Percentiles rank a stretch among this genome's conserved stretches.
phyloP scores from a whole-genome alignment of 495 filamentous ascomycete species.

The Aspergillus avenaceus region DNA sequence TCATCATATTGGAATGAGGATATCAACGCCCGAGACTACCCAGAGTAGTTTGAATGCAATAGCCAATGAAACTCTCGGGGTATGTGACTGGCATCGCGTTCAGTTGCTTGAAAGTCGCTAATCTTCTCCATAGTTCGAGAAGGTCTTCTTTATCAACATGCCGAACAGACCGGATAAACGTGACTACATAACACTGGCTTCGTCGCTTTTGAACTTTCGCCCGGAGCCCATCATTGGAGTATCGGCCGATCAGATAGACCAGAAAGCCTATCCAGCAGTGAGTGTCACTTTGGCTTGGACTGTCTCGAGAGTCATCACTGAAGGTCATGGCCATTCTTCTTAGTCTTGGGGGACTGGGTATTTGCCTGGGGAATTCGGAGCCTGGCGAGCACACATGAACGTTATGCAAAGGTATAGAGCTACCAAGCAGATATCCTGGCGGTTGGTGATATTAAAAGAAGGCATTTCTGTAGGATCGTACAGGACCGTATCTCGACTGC shows the following conservation, averaged over 20 bases:
- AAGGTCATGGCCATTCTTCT: not conserved
- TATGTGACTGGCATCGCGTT: not conserved
- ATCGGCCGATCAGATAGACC: not conserved
- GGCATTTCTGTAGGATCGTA: not conserved
- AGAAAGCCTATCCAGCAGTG: not conserved
- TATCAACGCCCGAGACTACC: not conserved
- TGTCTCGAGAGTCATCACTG: not conserved
- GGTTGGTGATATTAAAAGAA: not conserved
- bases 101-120: not conserved
- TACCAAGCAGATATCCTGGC: not conserved
- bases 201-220: not conserved
- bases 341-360: not conserved
- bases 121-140: not conserved
- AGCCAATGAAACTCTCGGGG: not conserved
- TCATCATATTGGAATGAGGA: not conserved
- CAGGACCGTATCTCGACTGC: not conserved
- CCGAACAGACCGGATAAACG: not conserved
- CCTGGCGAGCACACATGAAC: not conserved
- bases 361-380: not conserved
- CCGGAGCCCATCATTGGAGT: not conserved
- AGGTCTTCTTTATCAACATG: not conserved
- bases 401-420: not conserved
- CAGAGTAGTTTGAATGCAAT: not conserved
- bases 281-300: not conserved
- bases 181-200: not conserved